These are phyloP conservation scores for Pinguiococcus pyrenoidosus DNA, from an alignment of 108 stramenopile species.

Conservation along the genomic window DNA sequence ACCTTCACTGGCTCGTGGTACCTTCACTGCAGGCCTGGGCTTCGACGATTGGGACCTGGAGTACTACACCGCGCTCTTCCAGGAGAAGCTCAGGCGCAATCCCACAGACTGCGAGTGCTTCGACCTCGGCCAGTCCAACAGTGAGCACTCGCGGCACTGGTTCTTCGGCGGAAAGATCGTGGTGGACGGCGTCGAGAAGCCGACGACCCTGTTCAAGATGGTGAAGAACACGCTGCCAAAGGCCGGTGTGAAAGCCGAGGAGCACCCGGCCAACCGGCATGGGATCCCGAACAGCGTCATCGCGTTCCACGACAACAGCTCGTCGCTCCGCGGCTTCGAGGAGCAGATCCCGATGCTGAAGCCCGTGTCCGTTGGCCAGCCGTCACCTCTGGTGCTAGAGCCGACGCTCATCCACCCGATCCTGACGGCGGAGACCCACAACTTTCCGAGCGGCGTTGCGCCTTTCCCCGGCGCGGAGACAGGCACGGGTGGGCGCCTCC, in stretches of 20 bases:
- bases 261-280: slow-evolving; percentile 13
- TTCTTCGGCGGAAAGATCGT: slow-evolving; percentile 98
- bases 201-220: slow-evolving; percentile 85
- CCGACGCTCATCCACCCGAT: slow-evolving; percentile 72
- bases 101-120: slow-evolving; percentile 98
- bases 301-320: slow-evolving; percentile 97
- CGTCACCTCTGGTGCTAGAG: slow-evolving; percentile 4
- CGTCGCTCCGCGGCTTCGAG: slow-evolving; percentile 78
- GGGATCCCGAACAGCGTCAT: slow-evolving; percentile 63
- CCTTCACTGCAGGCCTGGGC: slow-evolving; percentile 80
- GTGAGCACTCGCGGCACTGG: slow-evolving; percentile 97
- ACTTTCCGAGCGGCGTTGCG: slow-evolving; percentile 96
- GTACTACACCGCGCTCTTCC: slow-evolving; percentile 89
- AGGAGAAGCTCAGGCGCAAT: slow-evolving; percentile 74
- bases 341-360: slow-evolving; percentile 3
- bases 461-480: slow-evolving; percentile 98
- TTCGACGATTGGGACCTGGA: slow-evolving; percentile 98
- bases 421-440: slow-evolving; percentile 97
- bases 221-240: slow-evolving; percentile 82
- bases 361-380: slow-evolving; percentile 8
- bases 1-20: too few relatives aligned
- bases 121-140: slow-evolving; percentile 91
- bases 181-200: slow-evolving; percentile 84
- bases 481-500: slow-evolving; percentile 90
- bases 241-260: slow-evolving; percentile 12